Percentiles rank a stretch among this genome's conserved stretches.
phyloP scores from a whole-genome alignment of 2,329 filamentous ascomycete genomes.

The Geosmithia putterillii region DNA sequence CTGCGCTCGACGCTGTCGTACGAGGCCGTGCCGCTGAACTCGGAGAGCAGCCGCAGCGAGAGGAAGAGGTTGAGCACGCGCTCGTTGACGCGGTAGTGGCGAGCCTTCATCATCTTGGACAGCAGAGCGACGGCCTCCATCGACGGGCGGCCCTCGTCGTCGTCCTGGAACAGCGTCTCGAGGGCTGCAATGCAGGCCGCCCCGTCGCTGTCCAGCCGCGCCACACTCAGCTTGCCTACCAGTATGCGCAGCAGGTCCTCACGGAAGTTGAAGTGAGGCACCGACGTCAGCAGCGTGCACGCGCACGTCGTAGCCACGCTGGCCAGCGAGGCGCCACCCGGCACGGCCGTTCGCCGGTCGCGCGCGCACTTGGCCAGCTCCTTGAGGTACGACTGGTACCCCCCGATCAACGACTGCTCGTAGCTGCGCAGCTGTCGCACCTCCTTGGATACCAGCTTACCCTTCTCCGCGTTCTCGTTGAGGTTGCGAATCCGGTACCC shows the following conservation, averaged over 20 bases:
- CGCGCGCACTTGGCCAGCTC: slow-evolving; percentile 59
- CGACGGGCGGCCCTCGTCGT: slow-evolving; percentile 81
- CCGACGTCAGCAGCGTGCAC: slow-evolving; percentile 65
- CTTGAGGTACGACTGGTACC: slow-evolving; percentile 77
- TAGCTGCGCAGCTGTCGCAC: slow-evolving; percentile 72
- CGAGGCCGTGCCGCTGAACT: slow-evolving; percentile 77
- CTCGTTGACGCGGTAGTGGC: slow-evolving; percentile 73
- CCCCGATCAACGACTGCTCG: slow-evolving; percentile 74
- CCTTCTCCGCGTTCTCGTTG: slow-evolving; percentile 58
- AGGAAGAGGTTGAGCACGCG: slow-evolving; percentile 83
- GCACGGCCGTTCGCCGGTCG: slow-evolving; percentile 26
- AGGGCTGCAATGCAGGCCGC: slow-evolving; percentile 66
- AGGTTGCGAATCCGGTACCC: slow-evolving; percentile 87
- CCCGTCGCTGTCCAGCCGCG: slow-evolving; percentile 62
- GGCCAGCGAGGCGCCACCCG: slow-evolving; percentile 39
- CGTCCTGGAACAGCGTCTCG: slow-evolving; percentile 70
- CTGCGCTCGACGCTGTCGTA: slow-evolving; percentile 56
- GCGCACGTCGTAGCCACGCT: slow-evolving; percentile 76
- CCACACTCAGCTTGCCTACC: slow-evolving; percentile 67
- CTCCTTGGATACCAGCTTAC: slow-evolving; percentile 76
- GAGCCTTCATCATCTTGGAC: slow-evolving; percentile 89
- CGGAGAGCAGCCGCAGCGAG: slow-evolving; percentile 74
- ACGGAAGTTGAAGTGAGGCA: slow-evolving; percentile 97
- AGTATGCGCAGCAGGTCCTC: slow-evolving; percentile 78
- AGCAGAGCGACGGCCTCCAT: slow-evolving; percentile 77